phyloP scores from a whole-genome alignment of 2,329 filamentous ascomycete species.

The Penicillium polonicum region DNA sequence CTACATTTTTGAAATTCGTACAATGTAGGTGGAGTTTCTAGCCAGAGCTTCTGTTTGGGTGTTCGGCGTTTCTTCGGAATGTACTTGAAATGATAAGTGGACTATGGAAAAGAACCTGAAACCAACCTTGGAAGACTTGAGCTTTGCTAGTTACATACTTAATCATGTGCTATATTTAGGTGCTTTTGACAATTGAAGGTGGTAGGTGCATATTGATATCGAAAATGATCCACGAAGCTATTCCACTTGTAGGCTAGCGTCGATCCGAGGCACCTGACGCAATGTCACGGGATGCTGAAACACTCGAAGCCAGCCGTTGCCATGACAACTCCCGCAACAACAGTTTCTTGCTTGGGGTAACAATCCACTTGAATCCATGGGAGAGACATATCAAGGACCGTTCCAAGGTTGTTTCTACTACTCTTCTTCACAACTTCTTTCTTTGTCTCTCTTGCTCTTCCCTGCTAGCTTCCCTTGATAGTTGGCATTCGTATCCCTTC shows the following conservation, averaged over 20 bases:
- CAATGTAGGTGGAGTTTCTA: not conserved
- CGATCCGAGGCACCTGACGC: constrained; percentile 15
- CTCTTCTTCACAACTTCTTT: constrained; percentile 12
- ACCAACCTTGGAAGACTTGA: not conserved
- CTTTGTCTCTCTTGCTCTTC: constrained; percentile 7
- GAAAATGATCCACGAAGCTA: constrained; percentile 6
- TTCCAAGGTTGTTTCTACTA: constrained; percentile 8
- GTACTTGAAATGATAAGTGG: too few relatives aligned
- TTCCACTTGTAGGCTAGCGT: constrained; percentile 13
- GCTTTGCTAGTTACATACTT: not conserved
- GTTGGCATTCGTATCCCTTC: constrained; percentile 20
- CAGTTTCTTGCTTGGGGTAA: constrained; percentile 27
- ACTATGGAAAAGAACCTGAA: too few relatives aligned
- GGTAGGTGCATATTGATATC: constrained; percentile 6
- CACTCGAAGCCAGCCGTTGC: constrained; percentile 27
- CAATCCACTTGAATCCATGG: constrained; percentile 28
- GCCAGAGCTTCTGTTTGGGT: not conserved
- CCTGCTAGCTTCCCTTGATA: constrained; percentile 13
- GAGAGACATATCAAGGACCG: constrained; percentile 26
- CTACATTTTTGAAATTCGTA: too few relatives aligned
- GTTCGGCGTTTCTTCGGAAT: not conserved
- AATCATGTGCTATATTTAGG: not conserved
- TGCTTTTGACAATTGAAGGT: not conserved
- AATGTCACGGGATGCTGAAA: constrained; percentile 16
- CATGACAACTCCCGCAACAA: constrained; percentile 38